Base-by-base conservation (phyloP, 2,329 filamentous ascomycete species). In the Didymella pomorum region DNA sequence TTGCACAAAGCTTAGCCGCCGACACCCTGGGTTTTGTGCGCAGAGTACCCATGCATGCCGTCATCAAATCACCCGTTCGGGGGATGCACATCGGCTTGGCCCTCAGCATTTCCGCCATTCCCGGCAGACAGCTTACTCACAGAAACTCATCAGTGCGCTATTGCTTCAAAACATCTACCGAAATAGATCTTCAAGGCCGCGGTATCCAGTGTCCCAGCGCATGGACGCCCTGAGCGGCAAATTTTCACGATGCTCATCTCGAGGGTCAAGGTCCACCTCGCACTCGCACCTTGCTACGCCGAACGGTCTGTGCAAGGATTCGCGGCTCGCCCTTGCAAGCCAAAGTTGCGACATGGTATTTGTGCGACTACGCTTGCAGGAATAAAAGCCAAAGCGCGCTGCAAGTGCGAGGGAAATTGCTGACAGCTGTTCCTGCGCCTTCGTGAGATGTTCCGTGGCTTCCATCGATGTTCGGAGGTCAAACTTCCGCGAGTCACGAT, bases 1-100 rank as follows among this genome's bases (percentile, higher is more conserved):
- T 68, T 71, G 65, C 64, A 64, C 62, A 66, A 71, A 70, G 69
- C 69, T 71, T 71, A 67, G 62, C 59, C 54, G 45, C 25, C 55
- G 61, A 60, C 63, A 61, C 29, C 25, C 43, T 54, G 18, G 51
- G 29, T 37, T 39, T 49, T 41, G 55, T 51, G 48, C 49, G 42
- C 56, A 41, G 44, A 28, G 29, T 41, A 55, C 44, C 28, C 56
- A 63, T 63, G 61, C 66, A 69, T 65, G 57, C 57, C 60, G 62
- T 65, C 65, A 65, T 67, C 62, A 64, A 58, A 35, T 51, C 46
- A 42, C 44, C 41, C 42, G 31, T 51, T 51, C 18, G 31, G 49
- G 46, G 20, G 18, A 18, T 28, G 62, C 62, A 60, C 56, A 57
- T 56, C 47, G 21, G 50, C 58, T 59, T 60, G 52, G 49, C 48